Base-by-base conservation (phyloP, 1,284 basidiomycete genomes). In the Trametes pubescens region DNA sequence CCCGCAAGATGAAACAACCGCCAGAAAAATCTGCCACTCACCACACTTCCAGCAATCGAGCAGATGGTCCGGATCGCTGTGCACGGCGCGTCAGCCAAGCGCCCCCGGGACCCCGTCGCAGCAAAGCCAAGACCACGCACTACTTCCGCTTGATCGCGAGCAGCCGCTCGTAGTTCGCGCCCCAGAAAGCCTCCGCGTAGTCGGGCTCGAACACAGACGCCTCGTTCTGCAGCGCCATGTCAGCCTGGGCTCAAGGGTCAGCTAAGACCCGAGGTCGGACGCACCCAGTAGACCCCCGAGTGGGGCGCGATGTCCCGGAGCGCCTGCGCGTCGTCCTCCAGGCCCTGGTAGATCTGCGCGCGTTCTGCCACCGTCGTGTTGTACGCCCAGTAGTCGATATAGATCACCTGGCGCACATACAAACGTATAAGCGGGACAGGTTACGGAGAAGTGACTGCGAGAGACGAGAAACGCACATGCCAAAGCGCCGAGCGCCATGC, bases 231-330 rank as follows among this genome's bases (percentile, higher is more conserved):
- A 11, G 44, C 34, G 13, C 24, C 57, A 26, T 16, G 35, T 48
- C 18, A 26, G 47, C 11, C 24, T 5, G 1, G 24, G 35, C 18
- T n/a, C 51, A 37, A 1, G 6, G 0, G 24, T 14, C n/a, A 53
- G 37, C 21, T 21, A 10, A 38, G 10, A 2, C 51, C 21, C 10
- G 35, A 54, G 38, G 11, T 14, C 22, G 22, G 44, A 75, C 79
- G 69, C 54, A 84, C 82, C 59, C 78, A 69, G 65, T 86, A 86
- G 16, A 83, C 82, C 0, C 77, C 77, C 51, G 79, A 80, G 60
- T 78, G 78, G 0, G 81, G 82, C 0, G 84, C 80, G 49, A 85
- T 77, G 38, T 73, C 75, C 24, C 81, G 74, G 68, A 85, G 70
- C 57, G 74, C 70, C 61, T 82, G 76, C 8, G 78, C 77, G 9